These are phyloP conservation scores for Xylariaceae sp. DNA, from an alignment of 2,329 filamentous ascomycete genomes.

Conservation along the genomic window DNA sequence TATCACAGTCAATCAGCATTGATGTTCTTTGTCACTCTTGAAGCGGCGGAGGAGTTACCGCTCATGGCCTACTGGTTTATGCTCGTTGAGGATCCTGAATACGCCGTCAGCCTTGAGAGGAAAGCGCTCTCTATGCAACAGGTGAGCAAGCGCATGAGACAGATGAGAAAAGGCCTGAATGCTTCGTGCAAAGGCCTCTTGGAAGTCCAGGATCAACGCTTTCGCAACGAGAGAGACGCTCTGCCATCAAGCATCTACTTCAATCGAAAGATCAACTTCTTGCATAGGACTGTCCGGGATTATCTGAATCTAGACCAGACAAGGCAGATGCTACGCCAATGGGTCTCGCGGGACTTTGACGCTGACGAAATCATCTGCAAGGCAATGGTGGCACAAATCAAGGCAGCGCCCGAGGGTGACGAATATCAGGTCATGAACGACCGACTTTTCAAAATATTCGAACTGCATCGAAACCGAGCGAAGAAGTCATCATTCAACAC, in stretches of 20 bases:
- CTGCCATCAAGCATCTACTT: neutral
- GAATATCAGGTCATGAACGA: too few species aligned
- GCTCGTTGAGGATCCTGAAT: neutral
- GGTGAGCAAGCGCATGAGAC: neutral
- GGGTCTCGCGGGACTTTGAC: neutral
- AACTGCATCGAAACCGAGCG: too few species aligned
- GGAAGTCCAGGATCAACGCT: constrained; percentile 2
- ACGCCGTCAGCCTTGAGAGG: neutral
- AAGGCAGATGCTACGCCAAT: neutral
- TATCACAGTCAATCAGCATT: neutral
- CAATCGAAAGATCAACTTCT: neutral
- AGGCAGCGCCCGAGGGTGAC: neutral
- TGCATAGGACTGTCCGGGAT: constrained; percentile 2
- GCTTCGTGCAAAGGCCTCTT: constrained; percentile 3
- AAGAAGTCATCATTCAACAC: too few species aligned
- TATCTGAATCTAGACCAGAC: neutral
- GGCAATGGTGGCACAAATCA: neutral
- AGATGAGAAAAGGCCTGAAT: neutral
- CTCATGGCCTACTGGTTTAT: constrained; percentile 3
- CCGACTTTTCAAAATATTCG: too few species aligned
- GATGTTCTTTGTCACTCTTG: neutral
- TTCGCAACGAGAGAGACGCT: neutral
- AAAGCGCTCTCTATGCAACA: neutral
- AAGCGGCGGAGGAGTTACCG: neutral
- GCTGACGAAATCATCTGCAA: neutral